Conservation (phyloP, 768 basidiomycete species). For the Pulveroboletus sp. region DNA sequence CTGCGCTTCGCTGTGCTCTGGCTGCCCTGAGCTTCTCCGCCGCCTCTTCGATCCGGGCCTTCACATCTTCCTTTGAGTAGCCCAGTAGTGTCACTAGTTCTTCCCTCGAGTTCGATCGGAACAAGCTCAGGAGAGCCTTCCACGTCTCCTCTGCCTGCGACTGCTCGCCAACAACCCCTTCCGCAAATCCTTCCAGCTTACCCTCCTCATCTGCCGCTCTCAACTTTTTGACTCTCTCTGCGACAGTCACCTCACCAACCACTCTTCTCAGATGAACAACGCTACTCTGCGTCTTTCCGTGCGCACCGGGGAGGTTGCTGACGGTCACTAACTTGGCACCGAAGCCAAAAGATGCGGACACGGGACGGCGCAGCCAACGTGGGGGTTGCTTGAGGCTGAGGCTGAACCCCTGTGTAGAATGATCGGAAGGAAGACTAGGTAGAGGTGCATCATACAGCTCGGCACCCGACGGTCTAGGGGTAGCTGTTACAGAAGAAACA, state of each 20-base stretch:
- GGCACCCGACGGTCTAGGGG: constrained; percentile 53
- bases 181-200: constrained; percentile 63
- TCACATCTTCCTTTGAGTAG: constrained; percentile 86
- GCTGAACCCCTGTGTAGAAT: constrained; percentile 45
- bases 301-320: constrained; percentile 65
- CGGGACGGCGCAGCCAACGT: constrained; percentile 89
- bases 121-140: constrained; percentile 86
- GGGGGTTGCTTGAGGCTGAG: constrained; percentile 92
- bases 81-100: constrained; percentile 89
- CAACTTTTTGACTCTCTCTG: constrained; percentile 69
- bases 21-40: constrained; percentile 65
- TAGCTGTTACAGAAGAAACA: constrained; percentile 35
- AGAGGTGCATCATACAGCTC: constrained; percentile 73
- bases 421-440: constrained; percentile 42
- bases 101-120: constrained; percentile 84
- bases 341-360: constrained; percentile 82
- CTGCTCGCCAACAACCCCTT: constrained; percentile 39
- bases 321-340: constrained; percentile 84
- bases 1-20: constrained; percentile 18
- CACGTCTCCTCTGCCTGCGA: constrained; percentile 55
- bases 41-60: constrained; percentile 73
- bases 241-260: constrained; percentile 68
- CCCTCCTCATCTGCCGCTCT: constrained; percentile 57
- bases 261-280: constrained; percentile 77
- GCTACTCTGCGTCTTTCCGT: constrained; percentile 79